Evolutionary conservation across 495 filamentous ascomycete genomes (phyloP).

Genomic region (Penicillium samsonianum): DNA sequence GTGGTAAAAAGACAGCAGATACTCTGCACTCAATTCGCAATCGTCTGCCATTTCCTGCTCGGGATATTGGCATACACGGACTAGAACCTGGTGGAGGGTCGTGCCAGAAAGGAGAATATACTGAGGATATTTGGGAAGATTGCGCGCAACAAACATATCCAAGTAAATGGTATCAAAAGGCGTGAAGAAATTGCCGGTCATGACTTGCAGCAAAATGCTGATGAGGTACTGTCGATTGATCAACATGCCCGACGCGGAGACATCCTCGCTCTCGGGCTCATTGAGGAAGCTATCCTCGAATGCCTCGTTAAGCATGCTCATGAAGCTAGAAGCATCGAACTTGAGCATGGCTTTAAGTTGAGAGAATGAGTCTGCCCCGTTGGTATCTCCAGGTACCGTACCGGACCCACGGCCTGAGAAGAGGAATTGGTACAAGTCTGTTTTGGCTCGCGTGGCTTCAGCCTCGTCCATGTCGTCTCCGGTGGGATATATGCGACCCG

Average conservation of each 20-base stretch:
- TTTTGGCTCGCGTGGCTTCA: constrained; percentile 73
- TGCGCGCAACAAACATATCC: constrained; percentile 97
- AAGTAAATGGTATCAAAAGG: constrained; percentile 87
- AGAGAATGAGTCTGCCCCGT: constrained; percentile 72
- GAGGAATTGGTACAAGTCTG: constrained; percentile 85
- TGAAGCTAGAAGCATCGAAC: constrained; percentile 86
- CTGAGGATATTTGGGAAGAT: constrained; percentile 93
- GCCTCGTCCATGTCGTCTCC: constrained; percentile 69
- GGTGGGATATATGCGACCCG: constrained; percentile 86
- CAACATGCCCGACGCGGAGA: constrained; percentile 53
- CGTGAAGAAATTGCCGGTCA: constrained; percentile 71
- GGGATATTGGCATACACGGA: constrained; percentile 82
- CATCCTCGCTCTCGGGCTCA: constrained; percentile 49
- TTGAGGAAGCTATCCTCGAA: constrained; percentile 96
- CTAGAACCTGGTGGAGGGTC: constrained; percentile 75
- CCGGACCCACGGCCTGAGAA: constrained; percentile 72
- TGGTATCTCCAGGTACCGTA: constrained; percentile 57
- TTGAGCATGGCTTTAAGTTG: constrained; percentile 81
- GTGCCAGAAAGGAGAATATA: constrained; percentile 89
- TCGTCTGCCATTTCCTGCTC: constrained; percentile 82
- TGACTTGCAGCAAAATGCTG: constrained; percentile 84
- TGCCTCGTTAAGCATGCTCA: constrained; percentile 95
- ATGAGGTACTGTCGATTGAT: constrained; percentile 90
- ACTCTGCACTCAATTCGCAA: constrained; percentile 93
- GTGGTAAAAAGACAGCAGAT: constrained; percentile 89